A percentile compares a stretch with the other conserved stretches of the same genome.
Evolutionary conservation across 2,329 filamentous ascomycete species (phyloP).

Genomic region (Corinectria fuckeliana): DNA sequence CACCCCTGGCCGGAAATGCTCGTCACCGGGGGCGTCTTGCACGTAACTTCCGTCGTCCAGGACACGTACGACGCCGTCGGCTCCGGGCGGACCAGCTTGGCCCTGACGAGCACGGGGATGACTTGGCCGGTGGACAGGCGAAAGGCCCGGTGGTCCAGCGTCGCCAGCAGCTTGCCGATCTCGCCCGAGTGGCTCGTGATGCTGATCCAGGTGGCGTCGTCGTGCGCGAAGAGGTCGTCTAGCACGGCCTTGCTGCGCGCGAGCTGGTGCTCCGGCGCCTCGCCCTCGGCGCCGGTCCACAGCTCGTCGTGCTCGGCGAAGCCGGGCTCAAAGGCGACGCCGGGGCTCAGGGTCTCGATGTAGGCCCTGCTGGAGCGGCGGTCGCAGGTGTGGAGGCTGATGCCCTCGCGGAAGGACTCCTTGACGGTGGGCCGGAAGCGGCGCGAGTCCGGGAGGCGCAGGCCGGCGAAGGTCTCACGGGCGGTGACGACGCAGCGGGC

Average conservation of each 20-base stretch:
- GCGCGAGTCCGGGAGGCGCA: slow-evolving; percentile 56
- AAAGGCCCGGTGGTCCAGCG: slow-evolving; percentile 68
- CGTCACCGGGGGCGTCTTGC: slow-evolving; percentile 51
- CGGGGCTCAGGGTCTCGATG: slow-evolving; percentile 59
- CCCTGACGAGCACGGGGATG: slow-evolving; percentile 71
- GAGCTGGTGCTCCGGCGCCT: slow-evolving; percentile 56
- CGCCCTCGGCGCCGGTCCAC: slow-evolving; percentile 51
- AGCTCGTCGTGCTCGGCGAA: slow-evolving; percentile 63
- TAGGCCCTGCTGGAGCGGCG: slow-evolving; percentile 61
- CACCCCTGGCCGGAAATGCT: slow-evolving; percentile 51
- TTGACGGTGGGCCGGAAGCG: slow-evolving; percentile 67
- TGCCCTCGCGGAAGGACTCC: slow-evolving; percentile 69
- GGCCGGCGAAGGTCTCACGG: slow-evolving; percentile 62
- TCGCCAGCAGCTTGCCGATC: slow-evolving; percentile 58
- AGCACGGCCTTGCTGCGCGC: slow-evolving; percentile 56
- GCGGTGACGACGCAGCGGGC: slow-evolving; percentile 69
- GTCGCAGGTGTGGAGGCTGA: slow-evolving; percentile 74
- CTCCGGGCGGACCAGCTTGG: slow-evolving; percentile 49
- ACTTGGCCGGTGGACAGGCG: slow-evolving; percentile 69
- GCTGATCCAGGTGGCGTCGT: slow-evolving; percentile 62
- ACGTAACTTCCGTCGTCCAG: slow-evolving; percentile 52
- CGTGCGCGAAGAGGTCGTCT: slow-evolving; percentile 62
- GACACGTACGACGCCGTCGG: slow-evolving; percentile 39
- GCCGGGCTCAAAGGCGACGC: slow-evolving; percentile 63
- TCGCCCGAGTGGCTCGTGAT: slow-evolving; percentile 67